Conservation (phyloP, 1,284 basidiomycete species). For the Trichosporon faecale region DNA sequence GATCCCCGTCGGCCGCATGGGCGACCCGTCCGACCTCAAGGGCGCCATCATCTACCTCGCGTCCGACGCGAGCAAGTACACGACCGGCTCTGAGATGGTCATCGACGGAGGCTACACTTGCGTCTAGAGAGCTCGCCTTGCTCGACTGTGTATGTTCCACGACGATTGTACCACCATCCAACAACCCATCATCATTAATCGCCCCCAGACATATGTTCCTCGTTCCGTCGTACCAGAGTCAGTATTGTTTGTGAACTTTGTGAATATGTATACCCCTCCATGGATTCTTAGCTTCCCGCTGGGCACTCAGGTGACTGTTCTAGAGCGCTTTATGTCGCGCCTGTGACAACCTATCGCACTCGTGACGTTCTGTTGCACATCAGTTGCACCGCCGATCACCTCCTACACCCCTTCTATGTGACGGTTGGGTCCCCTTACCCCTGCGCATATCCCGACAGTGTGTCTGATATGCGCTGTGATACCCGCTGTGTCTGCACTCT, state of each 20-base stretch:
- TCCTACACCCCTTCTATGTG: neutral
- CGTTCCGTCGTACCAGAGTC: neutral
- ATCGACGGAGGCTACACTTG: conserved; percentile 35
- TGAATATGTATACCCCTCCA: neutral
- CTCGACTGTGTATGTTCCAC: neutral
- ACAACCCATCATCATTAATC: neutral
- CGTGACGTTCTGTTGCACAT: neutral
- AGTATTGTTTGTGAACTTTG: neutral
- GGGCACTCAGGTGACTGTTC: neutral
- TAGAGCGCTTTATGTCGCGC: too few species aligned
- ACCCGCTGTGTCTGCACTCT: conserved; percentile 3
- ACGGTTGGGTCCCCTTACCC: neutral
- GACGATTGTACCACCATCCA: neutral
- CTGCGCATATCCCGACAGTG: neutral
- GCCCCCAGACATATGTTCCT: neutral
- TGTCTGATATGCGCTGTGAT: neutral
- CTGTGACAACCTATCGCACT: neutral
- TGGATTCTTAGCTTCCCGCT: neutral
- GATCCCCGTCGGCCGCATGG: conserved; percentile 70
- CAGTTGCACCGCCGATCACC: neutral
- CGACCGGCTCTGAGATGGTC: conserved; percentile 31
- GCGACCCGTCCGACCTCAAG: conserved; percentile 56
- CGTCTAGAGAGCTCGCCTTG: conserved; percentile 13
- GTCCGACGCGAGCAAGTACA: conserved; percentile 45
- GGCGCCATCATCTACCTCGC: conserved; percentile 54